Base-by-base conservation (phyloP, 2,329 filamentous ascomycete genomes). In the Coniochaeta sp. region DNA sequence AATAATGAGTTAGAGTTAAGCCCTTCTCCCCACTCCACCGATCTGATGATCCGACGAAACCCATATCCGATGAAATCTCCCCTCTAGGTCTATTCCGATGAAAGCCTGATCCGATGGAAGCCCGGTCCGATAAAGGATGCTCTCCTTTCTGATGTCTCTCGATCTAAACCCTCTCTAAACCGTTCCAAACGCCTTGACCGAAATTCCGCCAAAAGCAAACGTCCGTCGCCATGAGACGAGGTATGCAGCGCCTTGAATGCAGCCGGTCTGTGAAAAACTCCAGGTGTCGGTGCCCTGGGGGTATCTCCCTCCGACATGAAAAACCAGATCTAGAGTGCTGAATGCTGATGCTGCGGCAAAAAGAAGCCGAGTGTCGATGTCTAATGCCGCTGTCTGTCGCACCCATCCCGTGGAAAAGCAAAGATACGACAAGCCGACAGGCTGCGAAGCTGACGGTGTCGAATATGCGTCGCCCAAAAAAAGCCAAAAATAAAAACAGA, bases 241-340 rank as follows among this genome's bases (percentile, higher is more conserved):
- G 20, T 42, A 4, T 42, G 20, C 20, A 14, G 38, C 38, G 10
- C 4, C 38, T 38, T 24, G 12, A 22, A 24, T 24, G 38, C 18
- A 3, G 38, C 12, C 26, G n/a, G 3, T 42, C 22, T 12, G 2
- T 9, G 9, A 24, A 42, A 31, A 30, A 28, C 30, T 31, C 45
- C 45, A 48, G 45, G 45, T 48, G 45, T 31, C 45, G 45, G 28
- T 28, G 14, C 24, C 45, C 26, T 48, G 45, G 14, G n/a, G 45
- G 45, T 48, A 48, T 48, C 45, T 48, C 42, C 28, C 42, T 20
- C 38, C 38, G 38, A 42, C 26, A 48, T 30, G 24, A 48, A 24
- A 48, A 31, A 30, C 22, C n/a, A 31, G n/a, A 18, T 22, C 33
- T 13, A 38, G 33, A 20, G 10, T 16, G 9, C 33, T 9, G 18